Percentiles rank a stretch among this genome's conserved stretches.
phyloP scores from a whole-genome alignment of 768 basidiomycete genomes.

The Kockovaella imperatae region DNA sequence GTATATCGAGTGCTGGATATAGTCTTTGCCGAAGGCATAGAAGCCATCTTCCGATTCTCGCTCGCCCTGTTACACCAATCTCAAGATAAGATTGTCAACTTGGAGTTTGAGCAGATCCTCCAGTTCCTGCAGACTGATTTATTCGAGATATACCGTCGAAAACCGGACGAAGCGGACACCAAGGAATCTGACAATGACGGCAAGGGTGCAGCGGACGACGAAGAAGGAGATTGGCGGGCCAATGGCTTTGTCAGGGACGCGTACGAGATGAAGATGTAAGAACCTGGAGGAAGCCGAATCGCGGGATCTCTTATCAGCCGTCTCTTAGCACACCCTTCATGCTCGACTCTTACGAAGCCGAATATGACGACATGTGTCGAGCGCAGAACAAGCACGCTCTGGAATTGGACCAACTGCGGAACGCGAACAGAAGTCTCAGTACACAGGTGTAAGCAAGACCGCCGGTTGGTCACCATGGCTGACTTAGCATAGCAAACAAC shows the following conservation, averaged over 20 bases:
- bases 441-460: conserved; percentile 62
- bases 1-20: conserved; percentile 97
- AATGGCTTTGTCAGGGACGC: conserved; percentile 84
- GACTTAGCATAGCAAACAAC: conserved; percentile 57
- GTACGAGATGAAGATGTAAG: conserved; percentile 63
- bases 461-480: conserved; percentile 2
- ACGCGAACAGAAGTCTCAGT: conserved; percentile 65
- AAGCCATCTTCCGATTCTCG: conserved; percentile 93
- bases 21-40: conserved; percentile 90
- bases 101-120: conserved; percentile 89
- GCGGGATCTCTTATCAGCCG: conserved; percentile 2
- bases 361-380: conserved; percentile 74
- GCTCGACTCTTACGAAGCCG: conserved; percentile 80
- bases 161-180: not conserved
- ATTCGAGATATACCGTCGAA: conserved; percentile 69
- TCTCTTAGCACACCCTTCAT: conserved; percentile 69
- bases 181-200: not conserved
- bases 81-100: conserved; percentile 63
- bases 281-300: not conserved
- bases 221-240: conserved; percentile 52
- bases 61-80: conserved; percentile 78
- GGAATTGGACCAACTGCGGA: conserved; percentile 75
- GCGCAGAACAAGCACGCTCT: conserved; percentile 71
- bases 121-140: conserved; percentile 70
- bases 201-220: conserved; percentile 36